phyloP scores from a whole-genome alignment of 2,329 filamentous ascomycete species.

The Helotiales sp. region DNA sequence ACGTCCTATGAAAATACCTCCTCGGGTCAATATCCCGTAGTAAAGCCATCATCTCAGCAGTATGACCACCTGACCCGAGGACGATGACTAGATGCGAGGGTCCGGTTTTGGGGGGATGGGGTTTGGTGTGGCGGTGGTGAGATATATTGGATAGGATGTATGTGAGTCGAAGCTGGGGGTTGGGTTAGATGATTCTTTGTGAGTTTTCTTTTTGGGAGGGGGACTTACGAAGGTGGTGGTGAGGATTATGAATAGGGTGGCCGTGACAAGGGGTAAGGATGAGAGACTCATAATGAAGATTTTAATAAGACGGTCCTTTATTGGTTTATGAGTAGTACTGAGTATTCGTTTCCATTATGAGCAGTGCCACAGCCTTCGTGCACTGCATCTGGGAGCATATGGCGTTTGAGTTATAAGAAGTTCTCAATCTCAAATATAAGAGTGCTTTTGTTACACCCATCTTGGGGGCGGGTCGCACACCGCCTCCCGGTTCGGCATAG shows the following conservation, averaged over 20 bases:
- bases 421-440: too few species aligned
- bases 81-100: constrained; percentile 72
- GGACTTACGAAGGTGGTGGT: constrained; percentile 30
- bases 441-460: too few species aligned
- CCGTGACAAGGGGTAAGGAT: constrained; percentile 26
- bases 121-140: constrained; percentile 1
- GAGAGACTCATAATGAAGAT: constrained; percentile 16
- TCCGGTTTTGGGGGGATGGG: constrained; percentile 28
- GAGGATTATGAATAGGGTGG: constrained; percentile 23
- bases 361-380: neutral
- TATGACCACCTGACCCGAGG: constrained; percentile 91
- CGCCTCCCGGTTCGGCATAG: too few species aligned
- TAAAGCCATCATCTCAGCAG: constrained; percentile 89
- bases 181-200: constrained; percentile 10
- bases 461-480: too few species aligned
- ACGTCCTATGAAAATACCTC: constrained; percentile 68
- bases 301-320: too few species aligned
- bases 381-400: too few species aligned
- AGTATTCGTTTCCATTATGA: neutral
- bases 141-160: constrained; percentile 29
- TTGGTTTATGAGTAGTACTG: neutral
- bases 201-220: neutral
- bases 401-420: too few species aligned
- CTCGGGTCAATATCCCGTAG: constrained; percentile 60
- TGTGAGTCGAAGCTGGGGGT: constrained; percentile 33